Evolutionary conservation across 805 yeast species (phyloP).

Genomic region (Zygosaccharomyces bailii): DNA sequence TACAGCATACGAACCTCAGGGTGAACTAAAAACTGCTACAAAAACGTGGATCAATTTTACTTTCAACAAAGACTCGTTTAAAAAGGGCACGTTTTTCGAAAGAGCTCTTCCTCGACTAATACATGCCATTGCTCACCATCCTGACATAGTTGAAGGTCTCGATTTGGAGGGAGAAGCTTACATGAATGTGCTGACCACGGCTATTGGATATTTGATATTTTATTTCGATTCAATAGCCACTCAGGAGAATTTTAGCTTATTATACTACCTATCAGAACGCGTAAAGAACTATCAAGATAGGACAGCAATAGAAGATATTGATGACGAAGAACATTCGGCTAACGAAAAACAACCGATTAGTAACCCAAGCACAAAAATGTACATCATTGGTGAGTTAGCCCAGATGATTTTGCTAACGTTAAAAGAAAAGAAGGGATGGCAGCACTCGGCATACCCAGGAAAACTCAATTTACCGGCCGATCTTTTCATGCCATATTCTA

Average conservation of each 20-base stretch:
- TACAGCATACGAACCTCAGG: constrained; percentile 71
- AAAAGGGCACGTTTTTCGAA: constrained; percentile 54
- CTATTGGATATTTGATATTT: constrained; percentile 57
- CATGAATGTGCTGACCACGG: constrained; percentile 48
- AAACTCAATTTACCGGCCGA: constrained; percentile 68
- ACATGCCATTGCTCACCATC: constrained; percentile 70
- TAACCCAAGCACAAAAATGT: constrained; percentile 40
- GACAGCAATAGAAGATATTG: constrained; percentile 30
- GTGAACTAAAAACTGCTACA: constrained; percentile 45
- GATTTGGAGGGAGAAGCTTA: constrained; percentile 33
- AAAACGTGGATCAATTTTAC: constrained; percentile 72
- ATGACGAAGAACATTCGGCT: constrained; percentile 22
- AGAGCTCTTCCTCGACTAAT: constrained; percentile 62
- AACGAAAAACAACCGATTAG: constrained; percentile 15
- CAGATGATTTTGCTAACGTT: constrained; percentile 61
- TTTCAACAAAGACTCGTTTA: constrained; percentile 34
- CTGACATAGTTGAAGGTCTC: constrained; percentile 49
- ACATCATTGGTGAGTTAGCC: constrained; percentile 67
- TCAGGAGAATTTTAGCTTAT: constrained; percentile 63
- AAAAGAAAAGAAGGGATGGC: constrained; percentile 61
- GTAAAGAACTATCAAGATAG: constrained; percentile 75
- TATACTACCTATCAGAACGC: constrained; percentile 73
- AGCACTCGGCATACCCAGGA: constrained; percentile 77
- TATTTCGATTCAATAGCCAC: constrained; percentile 58
- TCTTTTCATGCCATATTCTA: constrained; percentile 57